These are phyloP conservation scores for Hortiboletus flavorubellus DNA, from an alignment of 768 basidiomycete species.

Conservation along the genomic window DNA sequence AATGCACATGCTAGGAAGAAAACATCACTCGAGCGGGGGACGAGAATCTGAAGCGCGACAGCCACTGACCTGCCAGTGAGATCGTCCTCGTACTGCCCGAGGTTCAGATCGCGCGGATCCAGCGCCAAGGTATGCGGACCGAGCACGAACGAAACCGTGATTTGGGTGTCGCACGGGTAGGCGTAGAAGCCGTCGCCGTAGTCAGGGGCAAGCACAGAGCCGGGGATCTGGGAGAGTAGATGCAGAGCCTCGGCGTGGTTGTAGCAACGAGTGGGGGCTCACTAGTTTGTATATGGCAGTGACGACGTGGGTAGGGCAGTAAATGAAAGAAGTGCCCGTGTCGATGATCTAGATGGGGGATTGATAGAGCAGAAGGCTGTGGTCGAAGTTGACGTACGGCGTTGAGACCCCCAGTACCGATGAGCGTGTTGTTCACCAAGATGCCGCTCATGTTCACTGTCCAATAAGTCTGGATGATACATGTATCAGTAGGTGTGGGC, in stretches of 20 bases:
- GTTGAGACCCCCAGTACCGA: background rate
- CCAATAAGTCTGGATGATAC: constrained; percentile 55
- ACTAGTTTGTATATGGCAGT: constrained; percentile 46
- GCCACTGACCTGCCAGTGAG: constrained; percentile 27
- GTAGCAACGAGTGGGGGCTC: background rate
- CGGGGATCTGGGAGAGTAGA: constrained; percentile 44
- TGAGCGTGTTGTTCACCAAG: constrained; percentile 30
- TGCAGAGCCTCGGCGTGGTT: background rate
- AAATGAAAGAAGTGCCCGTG: constrained; percentile 65
- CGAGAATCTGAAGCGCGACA: no score
- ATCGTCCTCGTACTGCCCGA: constrained; percentile 39
- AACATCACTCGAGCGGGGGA: background rate
- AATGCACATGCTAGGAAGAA: constrained; percentile 44
- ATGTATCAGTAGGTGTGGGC: background rate
- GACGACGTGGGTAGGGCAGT: constrained; percentile 46
- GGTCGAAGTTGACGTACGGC: constrained; percentile 17
- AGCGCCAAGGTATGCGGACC: constrained; percentile 40
- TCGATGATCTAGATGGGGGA: constrained; percentile 51
- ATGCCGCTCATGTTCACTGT: constrained; percentile 47
- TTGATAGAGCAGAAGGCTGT: background rate
- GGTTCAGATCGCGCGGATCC: constrained; percentile 51
- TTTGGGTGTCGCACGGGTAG: constrained; percentile 45
- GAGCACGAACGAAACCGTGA: constrained; percentile 44
- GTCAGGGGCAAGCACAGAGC: constrained; percentile 37
- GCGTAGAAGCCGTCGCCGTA: constrained; percentile 52